phyloP scores from a whole-genome alignment of 805 yeast genomes.

The Barnettozyma californica region DNA sequence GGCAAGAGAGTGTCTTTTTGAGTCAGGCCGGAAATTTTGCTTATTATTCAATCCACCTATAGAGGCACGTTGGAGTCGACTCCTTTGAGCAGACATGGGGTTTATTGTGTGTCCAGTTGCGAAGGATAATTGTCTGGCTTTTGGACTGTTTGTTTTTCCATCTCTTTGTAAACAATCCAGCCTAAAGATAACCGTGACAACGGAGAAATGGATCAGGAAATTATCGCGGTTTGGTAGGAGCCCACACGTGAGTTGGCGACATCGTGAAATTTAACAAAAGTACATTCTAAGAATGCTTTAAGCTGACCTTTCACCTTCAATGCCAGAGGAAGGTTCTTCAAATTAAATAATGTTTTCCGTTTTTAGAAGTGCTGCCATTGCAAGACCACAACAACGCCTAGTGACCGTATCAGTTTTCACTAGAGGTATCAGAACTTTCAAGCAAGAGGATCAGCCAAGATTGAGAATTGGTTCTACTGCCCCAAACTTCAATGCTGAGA shows the following conservation, averaged over 20 bases:
- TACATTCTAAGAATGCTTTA: too few species aligned
- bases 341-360: conserved; percentile 21
- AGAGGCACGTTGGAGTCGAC: neutral
- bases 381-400: conserved; percentile 12
- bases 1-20: conserved; percentile 9
- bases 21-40: neutral
- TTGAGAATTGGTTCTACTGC: conserved; percentile 79
- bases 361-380: conserved; percentile 22
- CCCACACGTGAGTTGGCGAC: conserved; percentile 1
- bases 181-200: neutral
- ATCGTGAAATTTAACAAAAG: too few species aligned
- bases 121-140: neutral
- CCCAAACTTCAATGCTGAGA: conserved; percentile 81
- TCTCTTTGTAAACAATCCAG: neutral
- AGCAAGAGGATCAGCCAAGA: conserved; percentile 51
- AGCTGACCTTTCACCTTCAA: too few species aligned
- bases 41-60: neutral
- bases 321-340: neutral
- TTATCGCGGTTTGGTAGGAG: neutral
- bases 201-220: neutral
- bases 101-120: neutral
- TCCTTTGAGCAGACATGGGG: neutral
- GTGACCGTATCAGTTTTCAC: conserved; percentile 16
- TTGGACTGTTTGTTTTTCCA: neutral
- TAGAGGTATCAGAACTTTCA: conserved; percentile 41